Conservation (phyloP, 805 yeast species). For the Saturnispora ahearnii region DNA sequence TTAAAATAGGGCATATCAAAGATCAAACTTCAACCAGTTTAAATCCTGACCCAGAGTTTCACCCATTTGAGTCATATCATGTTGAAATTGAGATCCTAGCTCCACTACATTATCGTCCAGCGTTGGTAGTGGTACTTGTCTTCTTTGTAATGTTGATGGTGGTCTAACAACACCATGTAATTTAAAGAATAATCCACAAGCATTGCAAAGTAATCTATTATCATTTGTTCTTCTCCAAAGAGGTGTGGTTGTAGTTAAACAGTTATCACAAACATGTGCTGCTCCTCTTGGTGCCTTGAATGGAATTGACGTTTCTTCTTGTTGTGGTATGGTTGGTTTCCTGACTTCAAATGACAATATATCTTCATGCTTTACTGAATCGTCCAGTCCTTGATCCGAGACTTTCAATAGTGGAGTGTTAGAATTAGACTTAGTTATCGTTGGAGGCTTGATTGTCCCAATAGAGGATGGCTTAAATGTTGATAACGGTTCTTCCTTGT, state of each 20-base stretch:
- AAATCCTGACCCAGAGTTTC: conserved; percentile 28
- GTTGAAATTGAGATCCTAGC: conserved; percentile 13
- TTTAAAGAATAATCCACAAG: conserved; percentile 84
- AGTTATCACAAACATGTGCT: conserved; percentile 59
- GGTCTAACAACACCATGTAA: conserved; percentile 57
- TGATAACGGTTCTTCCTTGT: background rate
- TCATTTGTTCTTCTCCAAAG: conserved; percentile 82
- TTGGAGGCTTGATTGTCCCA: background rate
- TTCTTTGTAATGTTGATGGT: conserved; percentile 8
- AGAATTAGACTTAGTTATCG: background rate
- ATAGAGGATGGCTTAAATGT: background rate
- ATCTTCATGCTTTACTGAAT: background rate
- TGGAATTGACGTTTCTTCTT: conserved; percentile 23
- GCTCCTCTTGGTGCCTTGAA: conserved; percentile 18
- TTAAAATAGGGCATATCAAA: background rate
- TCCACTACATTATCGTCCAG: conserved; percentile 8
- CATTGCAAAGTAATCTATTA: conserved; percentile 81
- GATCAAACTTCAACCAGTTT: conserved; percentile 31
- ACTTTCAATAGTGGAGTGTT: background rate
- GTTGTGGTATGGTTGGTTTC: background rate
- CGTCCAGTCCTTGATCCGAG: background rate
- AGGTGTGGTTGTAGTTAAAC: conserved; percentile 87
- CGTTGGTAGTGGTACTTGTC: conserved; percentile 6
- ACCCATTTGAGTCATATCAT: conserved; percentile 25
- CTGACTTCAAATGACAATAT: background rate